Percentiles rank a stretch among this genome's conserved stretches.
These are phyloP conservation scores for Candida sp. DNA, from an alignment of 1,139 yeast species.

Conservation along the genomic window DNA sequence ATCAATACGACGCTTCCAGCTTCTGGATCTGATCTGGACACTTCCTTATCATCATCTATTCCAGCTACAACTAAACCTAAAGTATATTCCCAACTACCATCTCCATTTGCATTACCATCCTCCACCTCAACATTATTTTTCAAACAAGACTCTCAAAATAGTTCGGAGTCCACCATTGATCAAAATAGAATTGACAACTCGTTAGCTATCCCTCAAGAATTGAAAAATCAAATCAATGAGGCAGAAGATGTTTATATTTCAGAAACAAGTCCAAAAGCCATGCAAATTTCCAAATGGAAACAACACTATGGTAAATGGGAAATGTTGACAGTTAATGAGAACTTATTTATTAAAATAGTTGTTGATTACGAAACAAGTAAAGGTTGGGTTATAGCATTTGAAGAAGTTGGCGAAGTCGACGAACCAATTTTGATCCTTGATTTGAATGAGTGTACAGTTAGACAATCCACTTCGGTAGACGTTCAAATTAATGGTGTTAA, in stretches of 20 bases:
- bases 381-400: conserved; percentile 41
- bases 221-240: conserved; percentile 37
- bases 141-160: conserved; percentile 22
- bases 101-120: conserved; percentile 46
- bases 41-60: conserved; percentile 11
- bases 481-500: conserved; percentile 33
- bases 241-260: conserved; percentile 39
- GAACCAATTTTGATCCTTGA: conserved; percentile 35
- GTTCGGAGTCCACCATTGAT: conserved; percentile 7
- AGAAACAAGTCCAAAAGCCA: conserved; percentile 29
- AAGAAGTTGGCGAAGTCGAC: conserved; percentile 39
- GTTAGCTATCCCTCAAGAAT: conserved; percentile 29
- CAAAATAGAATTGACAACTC: conserved; percentile 11
- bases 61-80: conserved; percentile 9
- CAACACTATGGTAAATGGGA: conserved; percentile 45
- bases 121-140: conserved; percentile 42
- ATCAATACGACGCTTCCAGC: conserved; percentile 6
- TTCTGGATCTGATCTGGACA: not conserved
- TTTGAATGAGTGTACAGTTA: conserved; percentile 22
- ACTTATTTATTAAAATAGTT: conserved; percentile 34
- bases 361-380: conserved; percentile 29
- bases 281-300: conserved; percentile 46
- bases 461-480: conserved; percentile 41
- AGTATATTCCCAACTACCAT: conserved; percentile 21
- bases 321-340: conserved; percentile 37